phyloP scores from a whole-genome alignment of 2,329 filamentous ascomycete species.

The Cylindrodendrum hubeiense region DNA sequence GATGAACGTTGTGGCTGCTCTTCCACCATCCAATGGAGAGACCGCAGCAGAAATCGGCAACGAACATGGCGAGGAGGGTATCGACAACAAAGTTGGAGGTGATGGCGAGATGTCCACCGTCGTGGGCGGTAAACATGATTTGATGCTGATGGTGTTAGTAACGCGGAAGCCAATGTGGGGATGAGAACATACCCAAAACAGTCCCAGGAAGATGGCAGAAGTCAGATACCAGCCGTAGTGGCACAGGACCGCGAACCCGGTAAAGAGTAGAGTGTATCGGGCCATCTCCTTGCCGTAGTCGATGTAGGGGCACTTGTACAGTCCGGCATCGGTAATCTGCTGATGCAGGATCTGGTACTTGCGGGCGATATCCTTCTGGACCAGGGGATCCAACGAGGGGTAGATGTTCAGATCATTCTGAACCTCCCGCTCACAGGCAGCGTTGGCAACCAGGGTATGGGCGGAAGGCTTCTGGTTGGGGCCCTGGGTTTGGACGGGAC shows the following conservation, averaged over 20 bases:
- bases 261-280: slow-evolving; percentile 67
- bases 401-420: slow-evolving; percentile 54
- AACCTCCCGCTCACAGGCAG: slow-evolving; percentile 41
- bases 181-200: slow-evolving; percentile 66
- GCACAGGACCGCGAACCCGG: slow-evolving; percentile 59
- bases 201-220: slow-evolving; percentile 69
- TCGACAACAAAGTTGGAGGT: slow-evolving; percentile 70
- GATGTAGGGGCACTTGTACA: slow-evolving; percentile 69
- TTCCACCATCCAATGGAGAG: slow-evolving; percentile 79
- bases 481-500: slow-evolving; percentile 9
- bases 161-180: background rate
- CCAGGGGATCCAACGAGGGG: slow-evolving; percentile 65
- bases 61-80: slow-evolving; percentile 71
- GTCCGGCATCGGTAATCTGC: slow-evolving; percentile 64
- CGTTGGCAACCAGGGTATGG: slow-evolving; percentile 33
- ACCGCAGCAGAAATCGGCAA: slow-evolving; percentile 75
- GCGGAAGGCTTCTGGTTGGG: slow-evolving; percentile 16
- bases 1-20: slow-evolving; percentile 76
- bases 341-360: slow-evolving; percentile 70
- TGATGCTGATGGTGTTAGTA: slow-evolving; percentile 63
- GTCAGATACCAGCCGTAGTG: slow-evolving; percentile 66
- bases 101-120: slow-evolving; percentile 74
- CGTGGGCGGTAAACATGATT: slow-evolving; percentile 77
- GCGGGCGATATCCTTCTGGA: slow-evolving; percentile 65
- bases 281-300: slow-evolving; percentile 70